phyloP scores from a whole-genome alignment of 306 rosid genomes.

The Oemleria cerasiformis region DNA sequence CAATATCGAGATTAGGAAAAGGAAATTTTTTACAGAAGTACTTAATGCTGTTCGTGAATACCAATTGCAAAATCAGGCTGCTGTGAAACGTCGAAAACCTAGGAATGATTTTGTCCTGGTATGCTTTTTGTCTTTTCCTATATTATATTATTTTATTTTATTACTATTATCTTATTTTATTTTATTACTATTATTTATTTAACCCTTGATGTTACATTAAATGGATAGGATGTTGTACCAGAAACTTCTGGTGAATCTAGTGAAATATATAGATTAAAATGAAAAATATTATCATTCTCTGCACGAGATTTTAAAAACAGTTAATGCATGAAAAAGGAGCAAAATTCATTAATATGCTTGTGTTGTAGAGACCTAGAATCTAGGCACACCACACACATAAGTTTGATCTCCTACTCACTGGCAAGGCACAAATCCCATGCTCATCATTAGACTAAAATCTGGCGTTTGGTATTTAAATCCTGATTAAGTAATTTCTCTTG shows the following conservation, averaged over 20 bases:
- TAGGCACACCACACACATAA: background rate
- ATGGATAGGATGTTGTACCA: background rate
- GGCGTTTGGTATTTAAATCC: background rate
- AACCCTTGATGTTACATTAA: background rate
- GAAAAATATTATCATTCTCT: background rate
- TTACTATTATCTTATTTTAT: background rate
- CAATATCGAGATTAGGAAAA: constrained; percentile 78
- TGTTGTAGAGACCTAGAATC: background rate
- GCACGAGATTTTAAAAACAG: background rate
- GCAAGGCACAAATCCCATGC: background rate
- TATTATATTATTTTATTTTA: background rate
- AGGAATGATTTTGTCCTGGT: constrained; percentile 89
- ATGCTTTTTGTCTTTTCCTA: constrained; percentile 19
- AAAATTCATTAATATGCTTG: too few species aligned
- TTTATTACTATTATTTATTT: background rate
- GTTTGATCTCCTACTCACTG: background rate
- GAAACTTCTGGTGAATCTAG: background rate
- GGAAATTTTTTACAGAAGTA: constrained; percentile 84
- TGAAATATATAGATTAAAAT: background rate
- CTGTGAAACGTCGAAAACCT: constrained; percentile 89
- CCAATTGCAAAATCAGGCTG: constrained; percentile 90
- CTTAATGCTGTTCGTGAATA: constrained; percentile 93
- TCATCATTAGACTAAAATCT: background rate
- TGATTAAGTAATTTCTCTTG: background rate
- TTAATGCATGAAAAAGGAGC: background rate